phyloP scores from a whole-genome alignment of 257 asterid species.

The Primulina eburnea region DNA sequence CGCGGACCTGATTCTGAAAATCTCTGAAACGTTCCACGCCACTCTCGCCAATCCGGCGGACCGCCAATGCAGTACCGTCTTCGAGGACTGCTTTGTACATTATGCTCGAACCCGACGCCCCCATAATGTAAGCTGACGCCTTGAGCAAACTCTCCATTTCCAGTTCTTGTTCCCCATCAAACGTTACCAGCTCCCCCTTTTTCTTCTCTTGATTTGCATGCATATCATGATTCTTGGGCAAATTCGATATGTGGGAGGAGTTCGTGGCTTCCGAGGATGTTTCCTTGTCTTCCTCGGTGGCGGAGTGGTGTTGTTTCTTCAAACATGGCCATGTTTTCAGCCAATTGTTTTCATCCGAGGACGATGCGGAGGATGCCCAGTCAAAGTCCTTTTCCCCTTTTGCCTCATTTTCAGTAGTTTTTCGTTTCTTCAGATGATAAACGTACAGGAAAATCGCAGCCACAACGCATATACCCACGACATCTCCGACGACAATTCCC shows the following conservation, averaged over 20 bases:
- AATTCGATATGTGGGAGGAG: conserved; percentile 31
- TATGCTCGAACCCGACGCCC: conserved; percentile 91
- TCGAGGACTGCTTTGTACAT: conserved; percentile 95
- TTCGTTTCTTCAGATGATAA: conserved; percentile 43
- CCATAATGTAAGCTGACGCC: conserved; percentile 88
- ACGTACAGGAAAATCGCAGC: conserved; percentile 41
- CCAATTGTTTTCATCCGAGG: conserved; percentile 71
- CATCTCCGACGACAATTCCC: conserved; percentile 70
- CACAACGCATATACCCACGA: conserved; percentile 55
- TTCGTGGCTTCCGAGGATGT: conserved; percentile 45
- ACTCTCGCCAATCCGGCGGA: conserved; percentile 80
- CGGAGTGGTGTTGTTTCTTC: conserved; percentile 39
- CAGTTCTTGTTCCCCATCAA: conserved; percentile 75
- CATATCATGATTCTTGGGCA: conserved; percentile 17
- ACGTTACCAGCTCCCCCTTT: conserved; percentile 70
- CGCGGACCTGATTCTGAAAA: conserved; percentile 75
- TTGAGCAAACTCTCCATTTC: conserved; percentile 81
- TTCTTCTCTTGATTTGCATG: conserved; percentile 40
- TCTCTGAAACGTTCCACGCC: conserved; percentile 84
- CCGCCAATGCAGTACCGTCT: conserved; percentile 78
- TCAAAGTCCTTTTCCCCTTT: conserved; percentile 52
- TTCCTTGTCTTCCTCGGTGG: conserved; percentile 22
- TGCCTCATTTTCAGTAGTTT: conserved; percentile 40
- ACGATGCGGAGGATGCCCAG: conserved; percentile 75
- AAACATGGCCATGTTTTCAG: conserved; percentile 73